Percentiles rank a stretch among this genome's conserved stretches.
phyloP scores from a whole-genome alignment of 1,284 basidiomycete genomes.

The Microbotryum silenes-acaulis region DNA sequence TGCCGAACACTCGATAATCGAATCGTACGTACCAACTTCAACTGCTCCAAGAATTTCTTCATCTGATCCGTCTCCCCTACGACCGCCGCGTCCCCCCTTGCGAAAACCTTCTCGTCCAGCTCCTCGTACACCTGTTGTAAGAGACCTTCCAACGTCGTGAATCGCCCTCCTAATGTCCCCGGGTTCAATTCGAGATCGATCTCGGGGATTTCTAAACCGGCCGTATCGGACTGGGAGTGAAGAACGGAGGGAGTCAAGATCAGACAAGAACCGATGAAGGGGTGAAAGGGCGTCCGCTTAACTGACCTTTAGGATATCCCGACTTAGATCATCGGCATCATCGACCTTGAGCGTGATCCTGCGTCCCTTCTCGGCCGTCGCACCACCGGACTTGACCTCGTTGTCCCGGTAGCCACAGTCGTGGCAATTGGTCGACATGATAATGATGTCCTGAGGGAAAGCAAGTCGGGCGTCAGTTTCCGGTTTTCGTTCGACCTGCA shows the following conservation, averaged over 20 bases:
- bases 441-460: slow-evolving; percentile 68
- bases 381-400: slow-evolving; percentile 89
- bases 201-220: slow-evolving; percentile 84
- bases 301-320: slow-evolving; percentile 82
- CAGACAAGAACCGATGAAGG: not conserved
- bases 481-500: not conserved
- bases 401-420: slow-evolving; percentile 93
- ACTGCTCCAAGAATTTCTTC: slow-evolving; percentile 64
- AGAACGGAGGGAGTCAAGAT: not conserved
- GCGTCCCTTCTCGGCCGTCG: slow-evolving; percentile 78
- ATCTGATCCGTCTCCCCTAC: slow-evolving; percentile 54
- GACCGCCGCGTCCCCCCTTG: slow-evolving; percentile 57
- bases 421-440: slow-evolving; percentile 98
- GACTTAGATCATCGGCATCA: slow-evolving; percentile 84
- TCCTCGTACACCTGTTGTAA: slow-evolving; percentile 93
- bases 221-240: slow-evolving; percentile 68
- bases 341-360: slow-evolving; percentile 82
- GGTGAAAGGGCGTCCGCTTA: slow-evolving; percentile 10
- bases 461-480: not conserved
- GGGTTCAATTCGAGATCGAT: slow-evolving; percentile 87
- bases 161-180: slow-evolving; percentile 94
- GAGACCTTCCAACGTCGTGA: slow-evolving; percentile 95
- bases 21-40: slow-evolving; percentile 56
- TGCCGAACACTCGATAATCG: too few relatives aligned
- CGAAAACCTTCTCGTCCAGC: slow-evolving; percentile 81